Base-by-base conservation (phyloP, 2,329 filamentous ascomycete genomes). In the Penicillium sp. region DNA sequence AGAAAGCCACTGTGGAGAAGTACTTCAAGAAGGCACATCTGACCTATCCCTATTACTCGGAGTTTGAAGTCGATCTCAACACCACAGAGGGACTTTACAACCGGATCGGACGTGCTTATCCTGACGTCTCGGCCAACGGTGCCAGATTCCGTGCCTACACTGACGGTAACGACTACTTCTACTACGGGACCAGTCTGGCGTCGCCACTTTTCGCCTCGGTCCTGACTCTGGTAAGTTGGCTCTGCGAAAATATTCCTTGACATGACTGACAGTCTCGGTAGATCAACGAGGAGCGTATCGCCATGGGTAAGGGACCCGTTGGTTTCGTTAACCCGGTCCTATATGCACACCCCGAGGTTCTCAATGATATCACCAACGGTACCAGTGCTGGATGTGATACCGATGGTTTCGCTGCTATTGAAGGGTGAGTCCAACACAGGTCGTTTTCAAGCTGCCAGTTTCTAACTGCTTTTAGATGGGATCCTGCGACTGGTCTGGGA, bases 271-370 rank as follows among this genome's bases (percentile, higher is more conserved):
- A 20, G 15, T 35, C 37, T 15, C 25, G 22, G 2, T 45, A 67
- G 59, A 71, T 82, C 33, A 82, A 82, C 56, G 81, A 82, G 64
- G 78, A 78, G 62, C 68, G 80, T 22, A 62, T 82, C 23, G 72
- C 73, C 7, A 70, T 65, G 1, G 76, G 75, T 2, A 82, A 81
- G 67, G 66, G 71, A 5, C 69, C 79, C 0, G 73, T 84, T 11
- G 81, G 81, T 0, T 83, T 83, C 59, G 66, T 83, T 20, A 80
- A 83, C 49, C 80, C 77, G 1, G 75, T 77, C 40, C 63, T 83
- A 9, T 69, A 71, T 51, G 61, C 56, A 23, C 57, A 70, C 45
- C 61, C 62, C 0, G 66, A 73, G 18, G 74, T 71, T 3, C 72
- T 74, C 1, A 70, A 70, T 2, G 78, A 78, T 20, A 79, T 81